These are phyloP conservation scores for Arctostaphylos glauca DNA, from an alignment of 148 eudicot genomes.

Conservation along the genomic window DNA sequence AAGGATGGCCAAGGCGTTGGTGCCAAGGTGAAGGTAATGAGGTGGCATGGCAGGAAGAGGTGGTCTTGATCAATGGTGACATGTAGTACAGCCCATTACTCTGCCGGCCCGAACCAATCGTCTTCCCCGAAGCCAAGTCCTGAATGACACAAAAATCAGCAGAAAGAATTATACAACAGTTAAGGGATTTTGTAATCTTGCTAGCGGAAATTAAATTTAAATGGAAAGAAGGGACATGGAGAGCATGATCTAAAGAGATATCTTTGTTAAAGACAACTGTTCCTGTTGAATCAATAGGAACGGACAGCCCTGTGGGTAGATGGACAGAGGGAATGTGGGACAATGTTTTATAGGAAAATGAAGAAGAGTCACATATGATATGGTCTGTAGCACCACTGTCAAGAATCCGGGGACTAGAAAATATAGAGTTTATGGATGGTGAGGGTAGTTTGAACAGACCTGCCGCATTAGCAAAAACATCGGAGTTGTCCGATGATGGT, in stretches of 20 bases:
- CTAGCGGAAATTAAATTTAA: neutral
- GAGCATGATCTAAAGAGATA: neutral
- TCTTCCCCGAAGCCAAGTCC: neutral
- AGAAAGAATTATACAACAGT: constrained; percentile 1
- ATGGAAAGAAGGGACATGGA: neutral
- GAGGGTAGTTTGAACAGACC: too few species aligned
- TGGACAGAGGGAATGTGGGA: neutral
- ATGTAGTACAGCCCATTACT: neutral
- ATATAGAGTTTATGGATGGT: neutral
- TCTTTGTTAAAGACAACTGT: neutral
- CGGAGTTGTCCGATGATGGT: neutral
- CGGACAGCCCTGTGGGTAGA: neutral
- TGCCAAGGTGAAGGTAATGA: neutral
- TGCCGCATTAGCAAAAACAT: constrained; percentile 6
- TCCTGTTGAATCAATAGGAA: neutral
- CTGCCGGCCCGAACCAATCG: neutral
- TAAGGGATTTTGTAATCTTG: neutral
- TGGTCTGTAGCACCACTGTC: neutral
- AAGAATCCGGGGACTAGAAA: neutral
- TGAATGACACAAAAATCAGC: neutral
- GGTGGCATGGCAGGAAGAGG: neutral
- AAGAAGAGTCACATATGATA: neutral
- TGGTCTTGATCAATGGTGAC: neutral
- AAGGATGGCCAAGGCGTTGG: neutral
- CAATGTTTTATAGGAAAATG: neutral